A percentile compares a stretch with the other conserved stretches of the same genome.
phyloP scores from a whole-genome alignment of 75 land plant genomes.

The Sequoiadendron giganteum region DNA sequence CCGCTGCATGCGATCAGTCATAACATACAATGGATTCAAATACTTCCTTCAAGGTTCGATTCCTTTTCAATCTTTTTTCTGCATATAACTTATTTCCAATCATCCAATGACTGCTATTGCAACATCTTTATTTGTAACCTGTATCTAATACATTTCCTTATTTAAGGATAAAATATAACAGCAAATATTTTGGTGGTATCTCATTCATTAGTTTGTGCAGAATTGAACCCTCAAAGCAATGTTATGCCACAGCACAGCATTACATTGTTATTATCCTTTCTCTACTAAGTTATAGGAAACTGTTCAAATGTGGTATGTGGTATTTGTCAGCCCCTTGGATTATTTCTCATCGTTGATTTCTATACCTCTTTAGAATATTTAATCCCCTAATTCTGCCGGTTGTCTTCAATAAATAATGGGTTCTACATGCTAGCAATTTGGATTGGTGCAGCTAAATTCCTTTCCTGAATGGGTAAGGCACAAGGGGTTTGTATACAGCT shows the following conservation, averaged over 20 bases:
- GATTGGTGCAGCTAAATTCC: not conserved
- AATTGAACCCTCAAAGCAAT: not conserved
- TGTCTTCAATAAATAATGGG: not conserved
- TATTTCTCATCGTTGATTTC: not conserved
- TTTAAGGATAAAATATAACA: not conserved
- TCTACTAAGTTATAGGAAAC: not conserved
- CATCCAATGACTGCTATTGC: too few species aligned
- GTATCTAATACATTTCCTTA: not conserved
- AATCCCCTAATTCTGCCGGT: not conserved
- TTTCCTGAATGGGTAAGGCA: not conserved
- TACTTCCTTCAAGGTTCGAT: not conserved
- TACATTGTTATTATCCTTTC: not conserved
- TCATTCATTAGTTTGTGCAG: not conserved
- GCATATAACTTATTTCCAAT: not conserved
- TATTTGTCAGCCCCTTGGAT: not conserved
- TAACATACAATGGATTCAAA: not conserved
- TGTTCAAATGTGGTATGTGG: not conserved
- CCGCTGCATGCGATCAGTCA: not conserved
- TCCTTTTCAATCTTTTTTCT: not conserved
- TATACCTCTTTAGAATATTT: not conserved
- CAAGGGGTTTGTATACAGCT: not conserved
- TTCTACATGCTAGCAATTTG: not conserved
- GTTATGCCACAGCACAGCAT: not conserved
- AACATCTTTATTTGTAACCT: not conserved
- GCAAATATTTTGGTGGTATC: not conserved